Base-by-base conservation (phyloP, 345 rosid species). In the Arabis hirsuta region DNA sequence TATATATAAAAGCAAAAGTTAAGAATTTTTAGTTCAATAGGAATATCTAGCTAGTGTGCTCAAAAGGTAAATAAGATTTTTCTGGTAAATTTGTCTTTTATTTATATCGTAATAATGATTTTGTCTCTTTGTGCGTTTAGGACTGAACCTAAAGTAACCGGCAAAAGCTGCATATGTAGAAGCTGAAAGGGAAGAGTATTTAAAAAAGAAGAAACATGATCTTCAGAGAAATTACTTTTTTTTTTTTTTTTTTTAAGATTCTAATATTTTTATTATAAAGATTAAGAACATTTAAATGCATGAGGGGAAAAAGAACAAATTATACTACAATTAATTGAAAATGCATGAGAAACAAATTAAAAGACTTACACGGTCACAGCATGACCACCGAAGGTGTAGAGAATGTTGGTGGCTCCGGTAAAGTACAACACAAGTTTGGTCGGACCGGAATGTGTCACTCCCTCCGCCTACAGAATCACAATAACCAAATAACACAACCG, bases 321-420 rank as follows among this genome's bases (percentile, higher is more conserved):
- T 29, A 29, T 29, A 29, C 32, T 4, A 29, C 16, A 16, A 16
- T 29, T 29, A 29, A 5, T 6, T 34, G 38, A 34, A 34, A 34
- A 32, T 32, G 36, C 36, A 32, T 31, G 34, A 31, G 5, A 9
- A 22, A 55, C 0, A 50, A 67, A 42, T 4, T 5, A 27, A 69
- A 67, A 46, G 47, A 73, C 95, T 83, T 83, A 94, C 98, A 94
- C 98, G 12, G 98, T 94, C 71, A 94, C 98, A 29, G 98, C 98
- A 62, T 94, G 98, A 26, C 98, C 98, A 38, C 98, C 98, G n/a
- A 91, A 94, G 20, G 98, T 94, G 80, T 94, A 94, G 62, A 94
- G 90, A 11, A 94, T 87, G 79, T 94, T 94, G 83, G 98, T 94
- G 71, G 98, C 98, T 72, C 98, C 98, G 77, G 98, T 94, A 82